phyloP scores from a whole-genome alignment of 108 stramenopile species.

The Fragilaria crotonensis region DNA sequence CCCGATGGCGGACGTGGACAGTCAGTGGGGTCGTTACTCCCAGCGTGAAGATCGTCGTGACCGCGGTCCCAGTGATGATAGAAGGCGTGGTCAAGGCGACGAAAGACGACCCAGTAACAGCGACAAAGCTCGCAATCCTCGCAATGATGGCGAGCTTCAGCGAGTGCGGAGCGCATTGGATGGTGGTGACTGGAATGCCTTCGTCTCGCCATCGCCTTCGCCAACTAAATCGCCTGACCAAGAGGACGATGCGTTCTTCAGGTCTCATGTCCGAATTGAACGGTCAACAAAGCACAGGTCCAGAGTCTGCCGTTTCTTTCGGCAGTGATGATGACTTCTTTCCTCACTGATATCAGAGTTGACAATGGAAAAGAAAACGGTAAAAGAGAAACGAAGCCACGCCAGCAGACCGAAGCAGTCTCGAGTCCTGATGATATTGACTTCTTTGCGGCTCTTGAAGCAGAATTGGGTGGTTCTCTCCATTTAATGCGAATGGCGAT shows the following conservation, averaged over 20 bases:
- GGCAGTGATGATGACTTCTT: constrained; percentile 65
- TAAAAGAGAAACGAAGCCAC: background rate
- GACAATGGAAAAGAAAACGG: constrained; percentile 38
- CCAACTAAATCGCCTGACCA: constrained; percentile 1
- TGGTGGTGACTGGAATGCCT: constrained; percentile 43
- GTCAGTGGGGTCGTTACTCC: constrained; percentile 38
- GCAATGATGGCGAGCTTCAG: constrained; percentile 4
- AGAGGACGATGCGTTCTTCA: constrained; percentile 42
- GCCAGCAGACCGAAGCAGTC: constrained; percentile 6
- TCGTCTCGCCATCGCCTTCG: constrained; percentile 27
- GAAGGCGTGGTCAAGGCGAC: constrained; percentile 5
- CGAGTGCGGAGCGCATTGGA: constrained; percentile 13
- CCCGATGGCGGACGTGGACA: constrained; percentile 37
- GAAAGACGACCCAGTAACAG: no score
- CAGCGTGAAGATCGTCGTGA: constrained; percentile 8
- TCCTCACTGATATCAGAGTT: constrained; percentile 62
- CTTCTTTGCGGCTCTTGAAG: constrained; percentile 62
- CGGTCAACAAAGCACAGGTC: constrained; percentile 5
- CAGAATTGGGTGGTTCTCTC: constrained; percentile 26
- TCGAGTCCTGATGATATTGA: constrained; percentile 41
- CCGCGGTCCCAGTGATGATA: no score
- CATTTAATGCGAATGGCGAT: background rate
- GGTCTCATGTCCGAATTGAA: constrained; percentile 44
- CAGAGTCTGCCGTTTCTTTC: background rate
- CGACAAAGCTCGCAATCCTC: no score